Evolutionary conservation across 148 eudicot genomes (phyloP), one percentile per base, ranked within the genome.

Genomic region (Diospyros kaki): DNA sequence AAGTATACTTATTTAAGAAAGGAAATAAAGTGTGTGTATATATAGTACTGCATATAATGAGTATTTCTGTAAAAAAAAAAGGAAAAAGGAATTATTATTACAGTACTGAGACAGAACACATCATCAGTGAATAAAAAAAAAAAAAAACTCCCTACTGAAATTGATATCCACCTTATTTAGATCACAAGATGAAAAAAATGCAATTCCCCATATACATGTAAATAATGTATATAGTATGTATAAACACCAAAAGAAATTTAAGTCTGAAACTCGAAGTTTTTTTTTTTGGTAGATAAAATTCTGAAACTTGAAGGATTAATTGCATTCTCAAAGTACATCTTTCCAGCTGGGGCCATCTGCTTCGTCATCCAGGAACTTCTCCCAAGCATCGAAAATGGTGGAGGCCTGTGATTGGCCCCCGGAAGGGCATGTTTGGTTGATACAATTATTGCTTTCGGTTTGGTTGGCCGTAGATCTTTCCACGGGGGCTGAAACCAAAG

Each of bases 321-420:
- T 52, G 72, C 82, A 77, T 68, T 83, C 55, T 77, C 74, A 12
- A 4, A 84, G 69, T 45, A 86, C 68, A 46, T 80, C 78, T 52
- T 83, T 84, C 90, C 89, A 83, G 14, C 28, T 28, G 28, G 74
- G 71, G 58, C 76, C 86, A 78, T 72, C 68, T 39, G 51, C 81
- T 61, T 81, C 89, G 61, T 84, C 87, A 69, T 77, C 85, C 72
- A 85, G 50, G 51, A 85, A 81, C 76, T 79, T 87, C 17, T 85
- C 87, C 85, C 72, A 89, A 71, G 75, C 80, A 28, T 83, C 84
- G 51, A 86, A 80, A 60, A 84, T 68, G 55, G 70, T 58, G 76
- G 58, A 75, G 42, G 67, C 39, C 44, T 81, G 73, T 66, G 77
- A 64, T n/a, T 76, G 28, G 28, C 28, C 28, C 3, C 15, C 14